Evolutionary conservation across 257 asterid species (phyloP).

Genomic region (Nicotiana benthamiana): DNA sequence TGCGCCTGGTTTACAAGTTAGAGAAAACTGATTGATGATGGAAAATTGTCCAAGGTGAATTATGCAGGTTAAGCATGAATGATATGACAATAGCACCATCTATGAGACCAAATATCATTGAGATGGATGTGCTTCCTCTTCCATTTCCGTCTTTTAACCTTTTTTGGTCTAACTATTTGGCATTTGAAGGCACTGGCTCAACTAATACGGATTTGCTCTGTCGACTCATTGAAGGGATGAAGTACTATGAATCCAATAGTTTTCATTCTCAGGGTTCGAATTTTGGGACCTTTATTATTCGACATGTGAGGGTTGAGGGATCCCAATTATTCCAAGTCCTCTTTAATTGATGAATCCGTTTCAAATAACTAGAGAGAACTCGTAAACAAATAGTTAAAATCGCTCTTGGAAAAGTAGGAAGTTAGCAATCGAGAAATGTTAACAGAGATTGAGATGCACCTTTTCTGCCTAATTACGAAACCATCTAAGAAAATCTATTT

Average conservation of each 20-base stretch:
- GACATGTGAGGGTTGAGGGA: too few relatives aligned
- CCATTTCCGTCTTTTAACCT: background rate
- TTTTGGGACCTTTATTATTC: background rate
- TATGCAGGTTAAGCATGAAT: background rate
- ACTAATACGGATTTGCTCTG: background rate
- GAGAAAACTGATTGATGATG: background rate
- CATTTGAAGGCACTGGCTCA: background rate
- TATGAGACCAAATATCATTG: conserved; percentile 8
- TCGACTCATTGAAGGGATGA: background rate
- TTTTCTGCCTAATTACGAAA: too few relatives aligned
- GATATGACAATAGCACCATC: background rate
- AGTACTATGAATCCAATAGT: background rate
- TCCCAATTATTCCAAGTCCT: background rate
- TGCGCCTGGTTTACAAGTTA: background rate
- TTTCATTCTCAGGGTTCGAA: background rate
- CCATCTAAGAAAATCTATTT: too few relatives aligned
- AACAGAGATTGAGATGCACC: too few relatives aligned
- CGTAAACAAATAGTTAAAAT: background rate
- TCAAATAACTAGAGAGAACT: background rate
- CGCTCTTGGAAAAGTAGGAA: background rate
- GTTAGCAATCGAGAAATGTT: background rate
- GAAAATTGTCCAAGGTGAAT: background rate
- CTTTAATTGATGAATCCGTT: background rate
- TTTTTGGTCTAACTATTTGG: background rate
- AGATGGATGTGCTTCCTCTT: conserved; percentile 6